Evolutionary conservation across 78 protist genomes (phyloP), one percentile per base, ranked within the genome.

Genomic region (Chrysochromulina parva): DNA sequence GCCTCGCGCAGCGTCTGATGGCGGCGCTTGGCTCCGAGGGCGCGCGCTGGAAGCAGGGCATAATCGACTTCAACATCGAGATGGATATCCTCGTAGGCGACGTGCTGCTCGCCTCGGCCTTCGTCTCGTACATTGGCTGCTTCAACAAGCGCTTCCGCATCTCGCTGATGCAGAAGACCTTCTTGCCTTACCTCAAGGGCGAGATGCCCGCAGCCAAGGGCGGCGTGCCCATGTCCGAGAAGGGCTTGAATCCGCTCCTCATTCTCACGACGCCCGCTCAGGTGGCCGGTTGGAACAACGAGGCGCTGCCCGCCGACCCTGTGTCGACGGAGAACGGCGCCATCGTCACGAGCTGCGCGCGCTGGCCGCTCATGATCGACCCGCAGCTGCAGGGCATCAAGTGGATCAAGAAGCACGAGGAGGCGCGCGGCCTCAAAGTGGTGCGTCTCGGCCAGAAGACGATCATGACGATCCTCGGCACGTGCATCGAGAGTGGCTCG

Each of bases 281-380:
- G 67, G 76, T 96, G 11, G 97, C 97, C 57, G n/a, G 57, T 80
- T 97, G 99, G 99, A 67, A 76, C 60, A 87, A 91, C 59, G 94
- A 97, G 66, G 97, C 96, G 26, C 96, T 97, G 24, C 98, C 99
- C 59, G 19, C 96, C 47, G 99, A 97, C 91, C 93, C 95, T 2
- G 94, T 96, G 11, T 93, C 96, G 52, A 52, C 96, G 22, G 97
- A 97, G 93, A 97, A 97, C 94, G 99, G 97, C 26, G 93, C 92
- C n/a, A 94, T 94, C 67, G 47, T 81, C 26, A 50, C 87, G 5
- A n/a, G 16, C 60, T 90, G 95, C 54, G 93, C 82, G 85, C 97
- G 98, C 53, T 96, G 96, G 97, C 98, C 98, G 54, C 96, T 97
- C 52, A 90, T 96, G 82, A 92, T 97, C 69, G 98, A 97, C 85